Evolutionary conservation across 2,329 filamentous ascomycete species (phyloP).

Genomic region (Stagonosporopsis chrysanthemi): DNA sequence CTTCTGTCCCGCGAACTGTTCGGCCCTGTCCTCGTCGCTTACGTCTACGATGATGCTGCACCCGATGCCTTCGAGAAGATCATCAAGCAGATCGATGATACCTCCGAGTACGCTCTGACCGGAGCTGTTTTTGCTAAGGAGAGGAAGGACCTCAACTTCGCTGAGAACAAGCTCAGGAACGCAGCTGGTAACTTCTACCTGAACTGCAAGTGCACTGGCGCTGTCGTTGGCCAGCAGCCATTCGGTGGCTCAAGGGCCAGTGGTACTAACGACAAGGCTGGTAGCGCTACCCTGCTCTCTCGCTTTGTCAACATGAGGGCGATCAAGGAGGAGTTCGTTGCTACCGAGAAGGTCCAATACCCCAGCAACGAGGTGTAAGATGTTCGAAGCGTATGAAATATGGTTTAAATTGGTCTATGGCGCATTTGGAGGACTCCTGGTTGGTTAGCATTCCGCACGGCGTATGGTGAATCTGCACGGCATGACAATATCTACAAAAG

Average conservation of each 20-base stretch:
- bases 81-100: conserved; percentile 71
- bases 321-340: conserved; percentile 64
- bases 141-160: conserved; percentile 68
- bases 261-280: conserved; percentile 66
- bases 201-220: conserved; percentile 75
- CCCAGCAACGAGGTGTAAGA: conserved; percentile 58
- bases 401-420: conserved; percentile 2
- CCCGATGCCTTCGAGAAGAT: conserved; percentile 65
- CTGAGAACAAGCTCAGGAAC: conserved; percentile 75
- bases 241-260: conserved; percentile 64
- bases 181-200: conserved; percentile 85
- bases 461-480: conserved; percentile 9
- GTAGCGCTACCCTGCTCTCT: conserved; percentile 59
- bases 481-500: conserved; percentile 12
- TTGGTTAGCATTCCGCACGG: conserved; percentile 13
- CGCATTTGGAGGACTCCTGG: conserved; percentile 4
- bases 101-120: conserved; percentile 79
- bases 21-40: conserved; percentile 75
- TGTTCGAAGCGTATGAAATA: background rate
- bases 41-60: conserved; percentile 77
- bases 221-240: conserved; percentile 59
- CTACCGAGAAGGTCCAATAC: conserved; percentile 58
- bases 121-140: conserved; percentile 78
- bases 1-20: conserved; percentile 83
- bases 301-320: conserved; percentile 64